A percentile compares a stretch with the other conserved stretches of the same genome.
Evolutionary conservation across 345 rosid genomes (phyloP).

Genomic region (Toxicodendron radicans): DNA sequence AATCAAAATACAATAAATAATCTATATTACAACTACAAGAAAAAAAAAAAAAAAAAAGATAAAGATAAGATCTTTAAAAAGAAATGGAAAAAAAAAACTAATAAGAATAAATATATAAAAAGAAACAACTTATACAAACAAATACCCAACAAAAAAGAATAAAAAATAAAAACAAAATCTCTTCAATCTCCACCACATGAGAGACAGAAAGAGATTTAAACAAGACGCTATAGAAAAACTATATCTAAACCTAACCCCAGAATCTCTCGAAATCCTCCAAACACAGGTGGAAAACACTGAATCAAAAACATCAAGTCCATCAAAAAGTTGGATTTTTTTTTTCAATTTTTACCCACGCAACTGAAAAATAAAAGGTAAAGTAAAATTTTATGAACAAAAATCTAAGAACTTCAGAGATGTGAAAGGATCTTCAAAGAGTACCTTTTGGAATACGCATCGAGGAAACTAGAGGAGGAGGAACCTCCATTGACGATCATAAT

Average conservation of each 20-base stretch:
- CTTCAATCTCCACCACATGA: conserved; percentile 29
- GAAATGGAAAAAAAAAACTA: neutral
- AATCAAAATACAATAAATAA: conserved; percentile 19
- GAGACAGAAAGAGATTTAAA: conserved; percentile 28
- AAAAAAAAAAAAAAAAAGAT: neutral
- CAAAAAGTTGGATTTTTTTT: conserved; percentile 14
- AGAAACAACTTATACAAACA: neutral
- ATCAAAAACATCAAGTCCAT: conserved; percentile 44
- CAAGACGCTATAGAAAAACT: conserved; percentile 42
- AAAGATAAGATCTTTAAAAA: neutral
- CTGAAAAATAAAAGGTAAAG: neutral
- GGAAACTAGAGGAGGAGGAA: conserved; percentile 39
- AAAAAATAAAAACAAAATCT: conserved; percentile 13
- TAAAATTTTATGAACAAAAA: neutral
- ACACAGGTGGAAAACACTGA: conserved; percentile 46
- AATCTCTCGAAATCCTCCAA: conserved; percentile 57
- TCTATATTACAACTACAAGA: neutral
- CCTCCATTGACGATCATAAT: conserved; percentile 34
- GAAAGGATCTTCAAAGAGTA: conserved; percentile 38
- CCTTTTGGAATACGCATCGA: conserved; percentile 51
- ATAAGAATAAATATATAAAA: too few species aligned
- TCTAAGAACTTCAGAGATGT: conserved; percentile 1
- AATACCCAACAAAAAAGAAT: neutral
- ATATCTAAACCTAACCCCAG: conserved; percentile 43
- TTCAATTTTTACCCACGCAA: neutral